A percentile compares a stretch with the other conserved stretches of the same genome.
Conservation (phyloP, 768 basidiomycete genomes). For the Lyophyllum decastes region DNA sequence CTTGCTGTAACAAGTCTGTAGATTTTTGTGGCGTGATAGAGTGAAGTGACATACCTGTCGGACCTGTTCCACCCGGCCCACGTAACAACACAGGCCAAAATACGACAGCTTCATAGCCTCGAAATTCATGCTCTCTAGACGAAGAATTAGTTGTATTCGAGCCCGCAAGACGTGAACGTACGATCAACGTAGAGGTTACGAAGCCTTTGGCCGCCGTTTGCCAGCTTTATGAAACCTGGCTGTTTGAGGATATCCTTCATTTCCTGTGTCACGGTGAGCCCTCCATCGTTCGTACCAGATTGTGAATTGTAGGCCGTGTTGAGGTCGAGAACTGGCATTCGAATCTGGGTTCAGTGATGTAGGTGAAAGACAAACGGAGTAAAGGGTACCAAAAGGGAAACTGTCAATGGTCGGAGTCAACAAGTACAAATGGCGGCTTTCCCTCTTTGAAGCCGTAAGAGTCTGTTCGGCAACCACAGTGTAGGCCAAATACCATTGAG, state of each 20-base stretch:
- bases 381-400: neutral
- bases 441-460: too few species aligned
- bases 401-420: neutral
- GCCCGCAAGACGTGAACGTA: conserved; percentile 4
- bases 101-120: conserved; percentile 24
- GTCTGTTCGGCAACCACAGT: too few species aligned
- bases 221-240: conserved; percentile 26
- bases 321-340: neutral
- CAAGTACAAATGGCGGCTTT: neutral
- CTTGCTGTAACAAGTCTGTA: conserved; percentile 15
- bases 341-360: neutral
- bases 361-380: neutral
- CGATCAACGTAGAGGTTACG: conserved; percentile 29
- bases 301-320: neutral
- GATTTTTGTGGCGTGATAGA: neutral
- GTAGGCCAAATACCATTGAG: too few species aligned
- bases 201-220: conserved; percentile 27
- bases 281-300: conserved; percentile 17
- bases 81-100: conserved; percentile 28
- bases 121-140: conserved; percentile 26
- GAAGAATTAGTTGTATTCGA: neutral
- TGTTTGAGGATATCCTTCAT: conserved; percentile 28
- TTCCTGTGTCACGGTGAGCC: conserved; percentile 27
- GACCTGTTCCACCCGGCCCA: conserved; percentile 23
- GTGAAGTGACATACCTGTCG: conserved; percentile 16